Conservation (phyloP, 768 basidiomycete species). For the Phylloporus sp. region DNA sequence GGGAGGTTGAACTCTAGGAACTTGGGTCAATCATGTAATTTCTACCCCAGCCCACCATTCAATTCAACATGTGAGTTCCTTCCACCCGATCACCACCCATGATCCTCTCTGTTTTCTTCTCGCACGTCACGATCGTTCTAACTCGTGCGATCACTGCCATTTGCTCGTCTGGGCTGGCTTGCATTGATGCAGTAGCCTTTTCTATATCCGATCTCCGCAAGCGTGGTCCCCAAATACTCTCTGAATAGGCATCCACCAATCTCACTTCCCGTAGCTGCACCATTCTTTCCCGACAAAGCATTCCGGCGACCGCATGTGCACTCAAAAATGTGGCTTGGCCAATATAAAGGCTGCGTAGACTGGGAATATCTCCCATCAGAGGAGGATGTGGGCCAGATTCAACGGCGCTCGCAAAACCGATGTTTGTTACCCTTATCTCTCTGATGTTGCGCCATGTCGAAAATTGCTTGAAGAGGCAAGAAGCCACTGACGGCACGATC, state of each 20-base stretch:
- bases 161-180: slow-evolving; percentile 8
- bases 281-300: slow-evolving; percentile 28
- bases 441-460: slow-evolving; percentile 42
- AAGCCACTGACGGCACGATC: slow-evolving; percentile 24
- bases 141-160: slow-evolving; percentile 32
- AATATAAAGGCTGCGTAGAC: slow-evolving; percentile 41
- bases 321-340: slow-evolving; percentile 49
- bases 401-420: slow-evolving; percentile 35
- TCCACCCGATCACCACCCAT: slow-evolving; percentile 50
- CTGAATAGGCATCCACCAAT: slow-evolving; percentile 51
- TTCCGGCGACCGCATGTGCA: slow-evolving; percentile 36
- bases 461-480: slow-evolving; percentile 24
- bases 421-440: slow-evolving; percentile 46
- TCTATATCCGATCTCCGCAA: slow-evolving; percentile 49
- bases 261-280: slow-evolving; percentile 33
- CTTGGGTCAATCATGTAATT: slow-evolving; percentile 4
- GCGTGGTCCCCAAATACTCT: slow-evolving; percentile 57
- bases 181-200: slow-evolving; percentile 20
- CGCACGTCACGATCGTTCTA: slow-evolving; percentile 42
- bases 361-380: slow-evolving; percentile 36
- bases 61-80: slow-evolving; percentile 21
- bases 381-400: slow-evolving; percentile 14
- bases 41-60: slow-evolving; percentile 1
- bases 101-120: slow-evolving; percentile 50
- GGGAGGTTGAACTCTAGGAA: slow-evolving; percentile 70